Base-by-base conservation (phyloP, 495 filamentous ascomycete species). In the Penicillium roqueforti region DNA sequence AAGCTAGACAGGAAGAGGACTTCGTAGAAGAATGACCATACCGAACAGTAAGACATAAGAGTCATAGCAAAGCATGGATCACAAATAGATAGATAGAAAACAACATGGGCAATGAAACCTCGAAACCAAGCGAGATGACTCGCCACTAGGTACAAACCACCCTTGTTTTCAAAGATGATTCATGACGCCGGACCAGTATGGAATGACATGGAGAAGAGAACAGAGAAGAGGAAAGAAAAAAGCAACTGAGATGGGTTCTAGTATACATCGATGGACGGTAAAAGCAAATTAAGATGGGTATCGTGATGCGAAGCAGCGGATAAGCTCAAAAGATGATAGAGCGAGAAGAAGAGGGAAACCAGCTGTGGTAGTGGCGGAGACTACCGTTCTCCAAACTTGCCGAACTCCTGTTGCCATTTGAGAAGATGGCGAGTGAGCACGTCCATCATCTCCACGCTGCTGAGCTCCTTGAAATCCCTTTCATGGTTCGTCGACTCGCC, bases 381-480 rank as follows among this genome's bases (percentile, higher is more conserved):
- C 69, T 67, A 80, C 59, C 75, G 73, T 47, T 81, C 78, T 8
- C 77, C 77, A 47, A 74, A 76, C 60, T 80, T 80, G 46, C 78
- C 78, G 61, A 74, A 80, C 60, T 79, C 73, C 51, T 85, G 82
- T 69, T 91, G 87, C 87, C 87, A 91, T 59, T 88, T 87, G 54
- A 91, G 78, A 55, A 91, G 66, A 63, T 87, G 79, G 49, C 85
- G 80, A 28, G 86, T 89, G 65, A 91, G 71, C 58, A 81, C 80
- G 66, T 90, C 87, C 87, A 90, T 91, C 87, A 90, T 91, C 63
- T 89, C 87, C 45, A 88, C 67, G 63, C 84, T 87, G 52, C 74
- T 83, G 44, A 90, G 59, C 22, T 85, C 82, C 50, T 81, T 84
- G 66, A 90, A 91, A 3, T 86, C 74, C 41, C 73, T 79, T 39